phyloP scores from a whole-genome alignment of 768 basidiomycete genomes.

The Tulasnella calospora region DNA sequence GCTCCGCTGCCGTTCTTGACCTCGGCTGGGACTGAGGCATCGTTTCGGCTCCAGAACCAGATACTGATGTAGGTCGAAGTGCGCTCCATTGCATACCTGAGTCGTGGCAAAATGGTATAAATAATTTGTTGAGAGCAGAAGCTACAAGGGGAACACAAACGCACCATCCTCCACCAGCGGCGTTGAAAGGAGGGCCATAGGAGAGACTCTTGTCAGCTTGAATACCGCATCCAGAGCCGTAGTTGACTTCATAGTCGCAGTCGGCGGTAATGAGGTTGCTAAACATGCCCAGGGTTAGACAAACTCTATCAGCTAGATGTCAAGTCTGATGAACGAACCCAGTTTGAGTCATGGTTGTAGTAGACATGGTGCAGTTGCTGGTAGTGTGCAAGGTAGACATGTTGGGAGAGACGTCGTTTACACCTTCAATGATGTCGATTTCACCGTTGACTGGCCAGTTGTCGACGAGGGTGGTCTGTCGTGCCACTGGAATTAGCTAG shows the following conservation, averaged over 20 bases:
- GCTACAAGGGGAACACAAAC: conserved; percentile 25
- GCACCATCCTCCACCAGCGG: conserved; percentile 38
- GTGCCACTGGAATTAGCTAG: background rate
- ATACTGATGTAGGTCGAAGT: conserved; percentile 27
- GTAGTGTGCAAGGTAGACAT: conserved; percentile 27
- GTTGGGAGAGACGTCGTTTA: conserved; percentile 28
- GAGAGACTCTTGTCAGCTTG: conserved; percentile 12
- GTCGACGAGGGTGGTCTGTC: background rate
- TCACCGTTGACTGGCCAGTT: conserved; percentile 25
- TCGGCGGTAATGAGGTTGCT: conserved; percentile 1
- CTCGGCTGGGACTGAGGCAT: conserved; percentile 28
- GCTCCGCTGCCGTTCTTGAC: conserved; percentile 21
- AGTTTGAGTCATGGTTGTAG: conserved; percentile 19
- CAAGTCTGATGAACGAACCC: conserved; percentile 27
- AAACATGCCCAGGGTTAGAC: background rate
- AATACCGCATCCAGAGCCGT: conserved; percentile 37
- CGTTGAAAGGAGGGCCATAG: conserved; percentile 25
- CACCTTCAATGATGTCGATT: conserved; percentile 31
- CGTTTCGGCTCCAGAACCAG: conserved; percentile 25
- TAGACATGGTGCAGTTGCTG: conserved; percentile 26
- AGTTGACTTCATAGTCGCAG: conserved; percentile 29
- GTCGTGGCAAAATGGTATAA: background rate
- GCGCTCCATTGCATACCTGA: conserved; percentile 30
- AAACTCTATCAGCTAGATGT: background rate
- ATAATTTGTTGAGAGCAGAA: background rate